Evolutionary conservation across 148 eudicot species (phyloP).

Genomic region (Agrostemma githago): DNA sequence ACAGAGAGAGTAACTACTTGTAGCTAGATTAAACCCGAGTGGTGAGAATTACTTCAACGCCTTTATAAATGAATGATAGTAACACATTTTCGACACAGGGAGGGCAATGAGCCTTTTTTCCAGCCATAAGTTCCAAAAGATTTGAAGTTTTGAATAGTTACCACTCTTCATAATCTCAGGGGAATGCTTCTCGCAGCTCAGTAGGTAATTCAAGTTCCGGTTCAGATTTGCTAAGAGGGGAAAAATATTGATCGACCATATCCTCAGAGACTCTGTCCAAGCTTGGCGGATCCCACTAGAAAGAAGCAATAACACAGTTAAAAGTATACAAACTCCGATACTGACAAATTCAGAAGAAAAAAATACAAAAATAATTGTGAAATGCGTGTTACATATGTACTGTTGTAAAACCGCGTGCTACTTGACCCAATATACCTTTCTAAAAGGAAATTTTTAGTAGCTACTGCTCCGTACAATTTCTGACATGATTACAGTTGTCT

Average conservation of each 20-base stretch:
- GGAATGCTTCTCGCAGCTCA: conserved; percentile 62
- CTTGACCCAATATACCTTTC: too few species aligned
- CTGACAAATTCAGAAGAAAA: background rate
- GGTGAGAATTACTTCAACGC: background rate
- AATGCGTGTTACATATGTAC: background rate
- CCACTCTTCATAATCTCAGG: conserved; percentile 24
- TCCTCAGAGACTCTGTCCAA: conserved; percentile 62
- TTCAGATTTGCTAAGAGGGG: conserved; percentile 49
- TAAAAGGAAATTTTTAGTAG: too few species aligned
- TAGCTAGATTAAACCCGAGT: background rate
- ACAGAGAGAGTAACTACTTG: background rate
- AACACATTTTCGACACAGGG: background rate
- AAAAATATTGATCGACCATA: conserved; percentile 80
- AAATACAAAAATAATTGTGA: background rate
- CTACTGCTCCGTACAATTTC: too few species aligned
- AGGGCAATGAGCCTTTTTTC: background rate
- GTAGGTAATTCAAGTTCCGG: conserved; percentile 70
- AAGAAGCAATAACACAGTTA: conserved; percentile 1
- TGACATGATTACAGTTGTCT: background rate
- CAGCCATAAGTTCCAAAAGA: background rate
- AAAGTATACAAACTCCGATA: background rate
- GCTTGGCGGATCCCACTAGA: conserved; percentile 93
- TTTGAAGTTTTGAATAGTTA: background rate
- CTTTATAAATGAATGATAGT: conserved; percentile 7
- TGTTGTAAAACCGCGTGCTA: background rate